Evolutionary conservation across 331 rosid species (phyloP).

Genomic region (Acacia concinna): DNA sequence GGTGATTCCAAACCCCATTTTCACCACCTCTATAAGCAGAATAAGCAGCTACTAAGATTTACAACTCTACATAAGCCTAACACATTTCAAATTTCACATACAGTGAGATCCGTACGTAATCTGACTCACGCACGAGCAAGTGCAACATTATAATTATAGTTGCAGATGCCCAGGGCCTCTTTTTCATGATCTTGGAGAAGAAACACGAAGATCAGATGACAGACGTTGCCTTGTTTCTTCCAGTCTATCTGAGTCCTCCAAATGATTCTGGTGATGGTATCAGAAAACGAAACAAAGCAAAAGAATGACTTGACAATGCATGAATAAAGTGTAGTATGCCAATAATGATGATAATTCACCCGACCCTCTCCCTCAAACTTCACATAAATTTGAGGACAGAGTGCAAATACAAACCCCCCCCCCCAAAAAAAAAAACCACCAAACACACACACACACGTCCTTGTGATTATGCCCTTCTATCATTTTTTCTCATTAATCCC

Average conservation of each 20-base stretch:
- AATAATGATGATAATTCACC: conserved; percentile 4
- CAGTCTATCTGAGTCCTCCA: conserved; percentile 56
- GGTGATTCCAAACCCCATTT: conserved; percentile 53
- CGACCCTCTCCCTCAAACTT: neutral
- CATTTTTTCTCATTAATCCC: too few species aligned
- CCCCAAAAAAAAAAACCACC: too few species aligned
- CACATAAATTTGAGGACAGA: too few species aligned
- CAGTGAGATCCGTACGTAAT: conserved; percentile 41
- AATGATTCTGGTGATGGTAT: conserved; percentile 14
- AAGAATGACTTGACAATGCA: neutral
- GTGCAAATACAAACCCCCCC: too few species aligned
- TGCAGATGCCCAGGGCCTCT: conserved; percentile 57
- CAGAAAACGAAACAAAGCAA: conserved; percentile 19
- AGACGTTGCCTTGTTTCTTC: conserved; percentile 52
- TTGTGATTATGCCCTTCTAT: too few species aligned
- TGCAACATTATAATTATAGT: conserved; percentile 34
- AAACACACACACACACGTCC: too few species aligned
- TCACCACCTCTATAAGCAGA: conserved; percentile 55
- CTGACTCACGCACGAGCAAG: conserved; percentile 36
- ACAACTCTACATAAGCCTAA: conserved; percentile 83
- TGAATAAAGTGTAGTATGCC: neutral
- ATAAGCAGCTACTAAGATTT: conserved; percentile 69
- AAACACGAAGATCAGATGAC: conserved; percentile 44
- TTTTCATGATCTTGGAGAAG: conserved; percentile 62
- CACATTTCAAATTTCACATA: conserved; percentile 43